Conservation (phyloP, 768 basidiomycete species). For the Pleurotus salmoneostramineus region DNA sequence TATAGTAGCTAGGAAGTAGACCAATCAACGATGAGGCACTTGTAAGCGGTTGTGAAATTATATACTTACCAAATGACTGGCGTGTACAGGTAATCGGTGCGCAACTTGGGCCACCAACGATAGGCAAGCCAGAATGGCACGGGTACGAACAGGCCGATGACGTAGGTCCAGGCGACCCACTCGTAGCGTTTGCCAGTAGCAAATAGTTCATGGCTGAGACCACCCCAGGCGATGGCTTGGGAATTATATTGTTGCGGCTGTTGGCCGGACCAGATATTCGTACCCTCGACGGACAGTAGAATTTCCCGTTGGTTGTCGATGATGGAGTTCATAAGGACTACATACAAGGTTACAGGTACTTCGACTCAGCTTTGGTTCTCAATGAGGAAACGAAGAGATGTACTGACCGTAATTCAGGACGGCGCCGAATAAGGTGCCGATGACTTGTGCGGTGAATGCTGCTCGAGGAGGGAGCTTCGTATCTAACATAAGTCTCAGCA, state of each 20-base stretch:
- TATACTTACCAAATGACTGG: slow-evolving; percentile 37
- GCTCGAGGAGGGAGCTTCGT: slow-evolving; percentile 46
- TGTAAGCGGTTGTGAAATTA: not conserved
- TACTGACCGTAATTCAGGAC: slow-evolving; percentile 40
- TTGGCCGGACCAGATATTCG: slow-evolving; percentile 48
- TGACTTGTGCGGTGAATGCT: slow-evolving; percentile 44
- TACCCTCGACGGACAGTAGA: slow-evolving; percentile 51
- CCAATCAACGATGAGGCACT: not conserved
- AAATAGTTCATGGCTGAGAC: slow-evolving; percentile 37
- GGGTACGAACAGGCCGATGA: slow-evolving; percentile 46
- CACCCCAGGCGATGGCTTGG: slow-evolving; percentile 51
- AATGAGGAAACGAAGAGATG: not conserved
- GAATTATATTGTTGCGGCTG: slow-evolving; percentile 48
- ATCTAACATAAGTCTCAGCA: slow-evolving; percentile 19
- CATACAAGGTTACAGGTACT: too few relatives aligned
- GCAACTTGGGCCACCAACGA: slow-evolving; percentile 38
- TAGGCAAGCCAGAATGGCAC: slow-evolving; percentile 50
- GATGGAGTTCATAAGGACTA: slow-evolving; percentile 60
- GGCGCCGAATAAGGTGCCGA: slow-evolving; percentile 46
- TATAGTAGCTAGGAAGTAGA: slow-evolving; percentile 30
- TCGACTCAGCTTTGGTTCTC: not conserved
- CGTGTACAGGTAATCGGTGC: slow-evolving; percentile 44
- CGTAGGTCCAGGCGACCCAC: slow-evolving; percentile 44
- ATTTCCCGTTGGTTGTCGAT: slow-evolving; percentile 46
- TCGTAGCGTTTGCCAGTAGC: slow-evolving; percentile 41